phyloP scores from a whole-genome alignment of 1,284 basidiomycete genomes.

The Sanguinoderma infundibulare region DNA sequence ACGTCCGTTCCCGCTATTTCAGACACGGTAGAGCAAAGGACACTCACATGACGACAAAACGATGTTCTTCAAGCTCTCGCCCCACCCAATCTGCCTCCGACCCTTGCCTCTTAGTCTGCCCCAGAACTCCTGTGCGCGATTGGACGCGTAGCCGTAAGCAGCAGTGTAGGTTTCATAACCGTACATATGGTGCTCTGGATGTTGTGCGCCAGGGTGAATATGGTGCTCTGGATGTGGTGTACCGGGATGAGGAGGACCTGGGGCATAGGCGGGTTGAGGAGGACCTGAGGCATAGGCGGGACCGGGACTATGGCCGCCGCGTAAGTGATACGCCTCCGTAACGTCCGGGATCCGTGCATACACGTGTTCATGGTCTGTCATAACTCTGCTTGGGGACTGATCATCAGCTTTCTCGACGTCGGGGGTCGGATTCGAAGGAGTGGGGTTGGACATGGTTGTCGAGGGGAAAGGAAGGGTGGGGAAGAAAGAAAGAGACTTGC shows the following conservation, averaged over 20 bases:
- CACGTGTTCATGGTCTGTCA: slow-evolving; percentile 20
- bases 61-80: slow-evolving; percentile 51
- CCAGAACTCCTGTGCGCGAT: slow-evolving; percentile 40
- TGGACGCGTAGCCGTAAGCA: slow-evolving; percentile 10
- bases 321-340: slow-evolving; percentile 10
- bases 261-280: not conserved
- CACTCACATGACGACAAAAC: slow-evolving; percentile 54
- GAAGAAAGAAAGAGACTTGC: slow-evolving; percentile 11
- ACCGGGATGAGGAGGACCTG: not conserved
- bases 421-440: slow-evolving; percentile 1
- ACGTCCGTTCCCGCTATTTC: not conserved
- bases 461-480: not conserved
- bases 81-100: slow-evolving; percentile 48
- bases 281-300: not conserved
- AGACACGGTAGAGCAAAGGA: slow-evolving; percentile 22
- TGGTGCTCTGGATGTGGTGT: too few species aligned
- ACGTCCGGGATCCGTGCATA: slow-evolving; percentile 11
- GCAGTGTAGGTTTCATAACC: not conserved
- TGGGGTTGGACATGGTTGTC: not conserved
- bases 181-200: not conserved
- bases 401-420: slow-evolving; percentile 14
- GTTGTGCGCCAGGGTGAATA: not conserved
- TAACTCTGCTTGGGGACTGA: slow-evolving; percentile 10
- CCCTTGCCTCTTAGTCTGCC: slow-evolving; percentile 55
- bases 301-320: not conserved